Base-by-base conservation (phyloP, 345 rosid species). In the Eucalyptus shirleyi region DNA sequence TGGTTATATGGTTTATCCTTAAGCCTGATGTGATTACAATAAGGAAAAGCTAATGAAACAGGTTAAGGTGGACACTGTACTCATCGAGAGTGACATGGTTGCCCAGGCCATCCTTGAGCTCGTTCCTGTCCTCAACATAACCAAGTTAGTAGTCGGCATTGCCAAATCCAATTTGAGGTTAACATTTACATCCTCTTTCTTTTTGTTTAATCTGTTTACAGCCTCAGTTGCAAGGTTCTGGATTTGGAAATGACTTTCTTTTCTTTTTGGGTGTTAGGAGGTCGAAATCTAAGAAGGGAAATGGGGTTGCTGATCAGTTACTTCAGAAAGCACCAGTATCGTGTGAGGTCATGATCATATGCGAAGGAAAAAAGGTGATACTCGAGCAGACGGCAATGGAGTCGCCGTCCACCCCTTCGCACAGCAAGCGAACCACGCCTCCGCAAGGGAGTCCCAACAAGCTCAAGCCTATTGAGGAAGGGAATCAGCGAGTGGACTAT, bases 141-240 rank as follows among this genome's bases (percentile, higher is more conserved):
- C 86, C 90, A 98, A 92, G 95, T 94, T 98, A 23, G 98, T 96
- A 83, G 92, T 98, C 90, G 99, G 99, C 91, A 93, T 95, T 88
- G 85, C 86, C 91, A 95, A 95, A 89, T 92, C 98, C 88, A 93
- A 86, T 89, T 87, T 93, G 60, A 95, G 97, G 98, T 96, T 92
- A 24, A 2, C 5, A 81, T 81, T 18, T 81, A 81, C 49, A 37
- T 37, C 86, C 30, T 80, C 42, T 30, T 17, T 17, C 19, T 50
- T 17, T 86, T n/a, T 86, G 28, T 30, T 47, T 9, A 5, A 32
- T 11, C 34, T 28, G 13, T 49, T 50, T 30, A 15, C 83, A 77
- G 83, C 47, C 42, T 77, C 47, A 77, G 47, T 21, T 40, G 13
- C 47, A 77, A 37, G 24, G 87, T 86, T 19, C 44, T 86, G 60